Base-by-base conservation (phyloP, 257 asterid genomes). In the Fraxinus excelsior region DNA sequence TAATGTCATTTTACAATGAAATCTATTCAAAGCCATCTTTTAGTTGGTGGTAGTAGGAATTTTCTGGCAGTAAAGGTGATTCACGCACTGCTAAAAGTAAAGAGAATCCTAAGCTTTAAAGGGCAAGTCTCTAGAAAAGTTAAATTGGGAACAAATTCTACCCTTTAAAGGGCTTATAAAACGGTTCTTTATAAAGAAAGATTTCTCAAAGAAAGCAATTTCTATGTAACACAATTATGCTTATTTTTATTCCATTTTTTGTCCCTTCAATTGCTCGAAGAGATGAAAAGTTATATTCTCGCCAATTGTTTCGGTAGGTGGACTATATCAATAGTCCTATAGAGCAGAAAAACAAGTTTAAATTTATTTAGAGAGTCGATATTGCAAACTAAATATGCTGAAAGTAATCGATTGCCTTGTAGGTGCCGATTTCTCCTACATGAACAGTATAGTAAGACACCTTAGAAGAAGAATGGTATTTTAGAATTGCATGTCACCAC, bases 81-180 rank as follows among this genome's bases (percentile, higher is more conserved):
- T 62, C 28, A 62, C 28, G 68, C 34, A 26, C 68, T 62, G 28
- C 34, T 10, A 62, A 62, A 62, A 62, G 68, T 56, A 25, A 2
- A 62, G 68, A 79, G 91, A 76, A 87, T 88, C 88, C 87, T 72
- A 83, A 86, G 88, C 79, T 76, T 67, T 75, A 34, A 78, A 78
- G 26, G 75, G 71, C 34, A 80, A 18, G 46, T 84, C 70, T 84
- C 70, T 79, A 35, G 51, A 44, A 73, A 82, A 81, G 80, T 49
- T 70, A 69, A 23, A 58, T 58, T 60, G 78, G 76, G 89, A 83
- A 90, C 85, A 80, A 73, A 83, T 86, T 80, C 91, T 82, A 68
- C 29, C 69, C 76, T 23, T 62, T 10, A 9, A 35, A 65, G 31
- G 68, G 65, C 71, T 70, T 79, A 44, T 44, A 14, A 28, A 25